Evolutionary conservation across 225 moss, liverwort and hornwort species (phyloP), one percentile per base, ranked within the genome.

Genomic region (Pseudisothecium myosuroides): DNA sequence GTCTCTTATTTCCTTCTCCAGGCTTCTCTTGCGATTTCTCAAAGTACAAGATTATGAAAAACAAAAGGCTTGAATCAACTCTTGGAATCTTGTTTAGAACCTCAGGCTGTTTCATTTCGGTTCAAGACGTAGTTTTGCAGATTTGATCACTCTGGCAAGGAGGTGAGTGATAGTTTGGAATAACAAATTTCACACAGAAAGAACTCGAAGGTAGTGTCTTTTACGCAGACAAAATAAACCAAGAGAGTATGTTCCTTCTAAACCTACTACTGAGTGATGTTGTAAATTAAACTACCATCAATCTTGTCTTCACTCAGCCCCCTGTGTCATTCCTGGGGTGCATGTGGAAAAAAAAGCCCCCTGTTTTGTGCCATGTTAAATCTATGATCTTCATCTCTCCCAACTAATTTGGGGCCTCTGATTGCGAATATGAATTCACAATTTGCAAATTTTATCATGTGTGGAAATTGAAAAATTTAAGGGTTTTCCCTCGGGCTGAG

Each of bases 371-470:
- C 12, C 61, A 4, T 50, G 14, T 13, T 50, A 50, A 14, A 3
- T n/a, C n/a, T 27, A 13, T 61, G 28, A 6, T 27, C 27, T 28
- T 11, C 6, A 12, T 10, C 12, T 2, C 2, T 1, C 27, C 60
- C 6, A 3, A 2, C 2, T 27, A 27, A 13, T 61, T 61, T 6
- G 27, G 12, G 9, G 12, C 0, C 27, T 3, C 4, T 28, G 14
- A 61, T 28, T 14, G 61, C 13, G 28, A 28, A 28, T 28, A 28
- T 61, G 14, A 28, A 28, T 28, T 61, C 27, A 28, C 14, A 61
- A 61, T 61, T 61, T 61, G 7, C 61, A 61, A 28, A 13, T 28
- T 14, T 13, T 60, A 12, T 27, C 9, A 26, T 26, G 13, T 61
- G 27, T 61, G 61, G 3, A 27, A 61, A 61, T 27, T 61, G n/a